Base-by-base conservation (phyloP, 768 basidiomycete genomes). In the Lactarius quietus region DNA sequence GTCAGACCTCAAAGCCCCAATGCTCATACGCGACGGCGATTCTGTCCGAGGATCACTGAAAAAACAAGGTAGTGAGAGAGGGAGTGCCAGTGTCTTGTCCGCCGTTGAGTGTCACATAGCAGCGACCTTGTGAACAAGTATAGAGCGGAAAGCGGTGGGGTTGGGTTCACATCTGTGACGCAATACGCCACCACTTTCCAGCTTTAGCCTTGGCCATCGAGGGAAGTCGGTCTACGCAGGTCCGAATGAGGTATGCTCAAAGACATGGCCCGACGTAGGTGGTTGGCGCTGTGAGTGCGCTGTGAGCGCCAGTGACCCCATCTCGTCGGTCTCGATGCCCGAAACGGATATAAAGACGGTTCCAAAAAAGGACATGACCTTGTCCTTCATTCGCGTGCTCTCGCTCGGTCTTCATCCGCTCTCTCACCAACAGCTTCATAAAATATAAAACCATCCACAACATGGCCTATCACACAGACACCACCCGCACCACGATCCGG, bases 291-390 rank as follows among this genome's bases (percentile, higher is more conserved):
- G 33, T n/a, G n/a, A n/a, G n/a, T n/a, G n/a, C n/a, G n/a, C n/a
- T n/a, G 33, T 33, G 33, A 33, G 33, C 33, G 33, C 33, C 33
- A 33, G 8, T 33, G 33, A 33, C 33, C 33, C 33, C 33, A 8
- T 33, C 36, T 8, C 6, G 36, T 12, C 35, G 35, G n/a, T 45
- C 20, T 45, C n/a, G 20, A n/a, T 9, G 23, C 45, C 45, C 45
- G 29, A 66, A 26, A 23, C 9, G 52, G 65, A 14, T 35, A 66
- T 62, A 66, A 66, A 58, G 65, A 8, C 26, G 26, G 33, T 17
- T 23, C 57, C 35, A 26, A 39, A 58, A 66, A 66, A 23, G 65
- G 65, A 43, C 48, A n/a, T 45, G 31, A 58, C 65, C 60, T 66
- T 66, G 56, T 66, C 56, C 65, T 62, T 33, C 6, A 28, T 20